phyloP scores from a whole-genome alignment of 306 rosid species.

The Lupinus albus region DNA sequence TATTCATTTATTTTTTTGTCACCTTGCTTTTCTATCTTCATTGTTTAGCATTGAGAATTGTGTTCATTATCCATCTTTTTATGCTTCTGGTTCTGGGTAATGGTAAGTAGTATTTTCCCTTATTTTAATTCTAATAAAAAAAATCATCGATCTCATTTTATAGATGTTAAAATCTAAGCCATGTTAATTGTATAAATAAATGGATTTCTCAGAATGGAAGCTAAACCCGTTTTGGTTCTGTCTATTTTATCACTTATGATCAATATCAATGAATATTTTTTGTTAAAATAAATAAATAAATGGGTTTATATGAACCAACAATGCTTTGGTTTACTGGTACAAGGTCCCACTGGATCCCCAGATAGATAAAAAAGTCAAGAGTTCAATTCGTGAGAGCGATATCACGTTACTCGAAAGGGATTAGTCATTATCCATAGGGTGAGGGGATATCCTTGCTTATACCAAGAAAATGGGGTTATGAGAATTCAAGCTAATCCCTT shows the following conservation, averaged over 20 bases:
- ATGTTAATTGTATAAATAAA: no score
- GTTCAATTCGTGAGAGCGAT: no score
- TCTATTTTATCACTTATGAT: not conserved
- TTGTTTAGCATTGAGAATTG: slow-evolving; percentile 5
- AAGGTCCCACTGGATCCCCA: no score
- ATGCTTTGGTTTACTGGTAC: no score
- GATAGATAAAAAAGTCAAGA: no score
- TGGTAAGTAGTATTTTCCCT: not conserved
- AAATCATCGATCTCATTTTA: slow-evolving; percentile 36
- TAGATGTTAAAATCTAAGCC: not conserved
- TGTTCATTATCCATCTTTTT: slow-evolving; percentile 7
- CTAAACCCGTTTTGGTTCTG: not conserved
- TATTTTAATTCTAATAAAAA: slow-evolving; percentile 25
- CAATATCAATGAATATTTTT: not conserved
- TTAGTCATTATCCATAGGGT: no score
- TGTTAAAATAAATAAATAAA: not conserved
- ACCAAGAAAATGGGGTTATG: no score
- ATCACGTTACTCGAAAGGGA: no score
- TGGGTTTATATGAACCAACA: no score
- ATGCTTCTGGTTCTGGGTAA: no score
- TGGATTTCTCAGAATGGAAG: slow-evolving; percentile 11
- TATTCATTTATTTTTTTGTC: not conserved
- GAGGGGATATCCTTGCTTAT: no score
- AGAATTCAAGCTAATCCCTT: no score
- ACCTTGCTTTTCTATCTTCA: not conserved